A percentile compares a stretch with the other conserved stretches of the same genome.
Conservation (phyloP, 2,329 filamentous ascomycete species). For the Xylariomycetidae sp. region DNA sequence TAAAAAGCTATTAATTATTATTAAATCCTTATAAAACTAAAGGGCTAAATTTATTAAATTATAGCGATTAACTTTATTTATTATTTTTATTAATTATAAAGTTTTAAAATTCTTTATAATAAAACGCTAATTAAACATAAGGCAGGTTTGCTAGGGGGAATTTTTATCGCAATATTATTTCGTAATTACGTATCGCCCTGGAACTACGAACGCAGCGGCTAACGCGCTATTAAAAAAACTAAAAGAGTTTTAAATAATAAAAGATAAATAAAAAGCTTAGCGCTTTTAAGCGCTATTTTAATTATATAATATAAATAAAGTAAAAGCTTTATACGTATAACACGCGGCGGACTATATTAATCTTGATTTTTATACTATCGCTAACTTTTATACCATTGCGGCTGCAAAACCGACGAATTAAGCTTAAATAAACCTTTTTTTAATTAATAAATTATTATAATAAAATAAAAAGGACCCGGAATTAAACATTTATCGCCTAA, state of each 20-base stretch:
- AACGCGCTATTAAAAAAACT: not conserved
- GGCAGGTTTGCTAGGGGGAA: too few species aligned
- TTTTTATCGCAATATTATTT: conserved; percentile 4
- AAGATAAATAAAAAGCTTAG: not conserved
- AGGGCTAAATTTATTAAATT: too few species aligned
- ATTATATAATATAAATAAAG: conserved; percentile 1
- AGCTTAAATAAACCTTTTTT: not conserved
- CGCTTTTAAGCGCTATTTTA: not conserved
- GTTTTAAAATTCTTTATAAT: too few species aligned
- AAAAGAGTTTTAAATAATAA: conserved; percentile 2
- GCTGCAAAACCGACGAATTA: not conserved
- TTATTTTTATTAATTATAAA: too few species aligned
- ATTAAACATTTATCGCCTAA: not conserved
- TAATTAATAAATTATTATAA: conserved; percentile 2
- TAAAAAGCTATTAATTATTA: too few species aligned
- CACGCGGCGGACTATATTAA: not conserved
- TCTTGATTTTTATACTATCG: not conserved
- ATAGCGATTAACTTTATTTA: too few species aligned
- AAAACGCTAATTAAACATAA: too few species aligned
- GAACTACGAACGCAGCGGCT: not conserved
- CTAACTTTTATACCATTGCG: not conserved
- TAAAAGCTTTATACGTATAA: not conserved
- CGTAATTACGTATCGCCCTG: not conserved
- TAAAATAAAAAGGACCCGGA: not conserved
- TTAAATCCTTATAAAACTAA: too few species aligned